A percentile compares a stretch with the other conserved stretches of the same genome.
These are phyloP conservation scores for Gloeopeniophorella convolvens DNA, from an alignment of 768 basidiomycete species.

Conservation along the genomic window DNA sequence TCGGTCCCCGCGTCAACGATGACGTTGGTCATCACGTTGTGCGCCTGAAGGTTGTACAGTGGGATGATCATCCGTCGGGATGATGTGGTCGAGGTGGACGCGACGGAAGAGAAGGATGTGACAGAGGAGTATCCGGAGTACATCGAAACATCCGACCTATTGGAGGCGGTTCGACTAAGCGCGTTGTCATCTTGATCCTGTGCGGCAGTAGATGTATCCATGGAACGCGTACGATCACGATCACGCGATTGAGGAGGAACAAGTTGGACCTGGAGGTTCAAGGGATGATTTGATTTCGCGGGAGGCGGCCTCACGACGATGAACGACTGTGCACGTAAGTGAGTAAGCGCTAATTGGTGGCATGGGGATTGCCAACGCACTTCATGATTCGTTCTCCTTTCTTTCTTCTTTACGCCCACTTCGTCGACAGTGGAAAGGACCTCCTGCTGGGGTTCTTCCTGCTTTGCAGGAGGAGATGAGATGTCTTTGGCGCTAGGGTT, in stretches of 20 bases:
- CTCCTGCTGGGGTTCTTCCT: constrained; percentile 1
- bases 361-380: constrained; percentile 27
- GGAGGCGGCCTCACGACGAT: constrained; percentile 90
- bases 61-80: constrained; percentile 75
- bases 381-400: constrained; percentile 44
- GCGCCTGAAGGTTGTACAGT: constrained; percentile 80
- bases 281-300: constrained; percentile 73
- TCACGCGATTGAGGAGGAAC: constrained; percentile 60
- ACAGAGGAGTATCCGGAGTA: constrained; percentile 46
- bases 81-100: constrained; percentile 35
- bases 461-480: background rate
- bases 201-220: constrained; percentile 35
- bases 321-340: constrained; percentile 54
- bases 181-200: constrained; percentile 22
- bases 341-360: background rate
- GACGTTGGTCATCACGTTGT: constrained; percentile 81
- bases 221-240: constrained; percentile 33
- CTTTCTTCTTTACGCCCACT: constrained; percentile 36
- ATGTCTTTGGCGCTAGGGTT: constrained; percentile 6
- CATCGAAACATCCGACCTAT: constrained; percentile 44
- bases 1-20: constrained; percentile 70
- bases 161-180: constrained; percentile 39
- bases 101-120: constrained; percentile 31
- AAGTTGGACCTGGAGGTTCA: constrained; percentile 89
- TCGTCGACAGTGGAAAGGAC: constrained; percentile 24